Evolutionary conservation across 2,329 filamentous ascomycete genomes (phyloP).

Genomic region (Aspergillus eucalypticola): DNA sequence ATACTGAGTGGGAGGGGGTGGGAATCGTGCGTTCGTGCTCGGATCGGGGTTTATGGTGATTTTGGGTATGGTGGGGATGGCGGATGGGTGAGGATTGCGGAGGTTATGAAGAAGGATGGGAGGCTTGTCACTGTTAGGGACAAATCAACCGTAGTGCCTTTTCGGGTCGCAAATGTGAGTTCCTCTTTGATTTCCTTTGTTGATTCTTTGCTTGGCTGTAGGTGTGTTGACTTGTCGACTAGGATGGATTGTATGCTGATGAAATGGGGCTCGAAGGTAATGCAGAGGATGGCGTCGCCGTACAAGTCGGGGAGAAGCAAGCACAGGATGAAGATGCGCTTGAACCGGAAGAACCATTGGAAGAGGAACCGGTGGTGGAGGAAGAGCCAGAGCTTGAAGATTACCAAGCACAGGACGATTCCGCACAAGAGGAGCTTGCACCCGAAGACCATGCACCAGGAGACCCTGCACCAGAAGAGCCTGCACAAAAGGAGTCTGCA

Average conservation of each 20-base stretch:
- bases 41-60: constrained; percentile 78
- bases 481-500: not conserved
- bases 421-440: not conserved
- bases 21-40: constrained; percentile 74
- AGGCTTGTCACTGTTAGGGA: not conserved
- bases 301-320: not conserved
- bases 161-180: constrained; percentile 42
- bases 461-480: not conserved
- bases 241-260: constrained; percentile 19
- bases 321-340: not conserved
- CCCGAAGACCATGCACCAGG: not conserved
- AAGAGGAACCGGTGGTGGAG: not conserved
- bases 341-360: too few species aligned
- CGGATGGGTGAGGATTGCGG: constrained; percentile 59
- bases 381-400: not conserved
- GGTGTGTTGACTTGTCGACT: not conserved
- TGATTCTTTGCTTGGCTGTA: not conserved
- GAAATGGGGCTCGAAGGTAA: not conserved
- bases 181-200: not conserved
- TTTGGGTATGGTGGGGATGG: constrained; percentile 54
- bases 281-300: not conserved
- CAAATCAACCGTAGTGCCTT: constrained; percentile 38
- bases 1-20: constrained; percentile 74
- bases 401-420: not conserved
- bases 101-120: constrained; percentile 60